Evolutionary conservation across 257 asterid genomes (phyloP).

Genomic region (Fraxinus anomala): DNA sequence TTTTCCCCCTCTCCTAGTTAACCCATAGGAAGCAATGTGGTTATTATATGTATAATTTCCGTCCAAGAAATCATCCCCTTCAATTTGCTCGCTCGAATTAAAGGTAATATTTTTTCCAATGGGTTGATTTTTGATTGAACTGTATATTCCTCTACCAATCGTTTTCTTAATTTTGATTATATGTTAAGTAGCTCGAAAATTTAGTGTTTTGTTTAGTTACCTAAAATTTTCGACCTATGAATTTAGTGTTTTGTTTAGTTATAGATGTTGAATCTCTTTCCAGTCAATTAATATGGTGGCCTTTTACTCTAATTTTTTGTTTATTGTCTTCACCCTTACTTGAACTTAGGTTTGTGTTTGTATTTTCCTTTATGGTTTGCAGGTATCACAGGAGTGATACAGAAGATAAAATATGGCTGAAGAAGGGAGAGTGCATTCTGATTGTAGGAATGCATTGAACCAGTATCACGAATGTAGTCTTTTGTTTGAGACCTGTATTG

Average conservation of each 20-base stretch:
- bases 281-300: not conserved
- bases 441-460: constrained; percentile 64
- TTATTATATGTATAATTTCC: no score
- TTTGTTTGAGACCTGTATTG: not conserved
- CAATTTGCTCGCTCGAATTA: not conserved
- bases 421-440: constrained; percentile 67
- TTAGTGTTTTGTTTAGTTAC: not conserved
- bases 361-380: not conserved
- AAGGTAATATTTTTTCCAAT: not conserved
- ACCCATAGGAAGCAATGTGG: no score
- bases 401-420: constrained; percentile 32
- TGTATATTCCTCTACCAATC: not conserved
- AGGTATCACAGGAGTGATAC: not conserved
- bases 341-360: not conserved
- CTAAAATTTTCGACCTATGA: no score
- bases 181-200: not conserved
- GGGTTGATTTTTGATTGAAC: not conserved
- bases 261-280: not conserved
- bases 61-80: not conserved
- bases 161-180: not conserved
- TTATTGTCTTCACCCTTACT: not conserved
- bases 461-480: constrained; percentile 63
- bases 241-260: not conserved
- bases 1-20: no score
- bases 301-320: not conserved